Evolutionary conservation across 495 filamentous ascomycete genomes (phyloP).

Genomic region (Hyaloscypha bicolor): DNA sequence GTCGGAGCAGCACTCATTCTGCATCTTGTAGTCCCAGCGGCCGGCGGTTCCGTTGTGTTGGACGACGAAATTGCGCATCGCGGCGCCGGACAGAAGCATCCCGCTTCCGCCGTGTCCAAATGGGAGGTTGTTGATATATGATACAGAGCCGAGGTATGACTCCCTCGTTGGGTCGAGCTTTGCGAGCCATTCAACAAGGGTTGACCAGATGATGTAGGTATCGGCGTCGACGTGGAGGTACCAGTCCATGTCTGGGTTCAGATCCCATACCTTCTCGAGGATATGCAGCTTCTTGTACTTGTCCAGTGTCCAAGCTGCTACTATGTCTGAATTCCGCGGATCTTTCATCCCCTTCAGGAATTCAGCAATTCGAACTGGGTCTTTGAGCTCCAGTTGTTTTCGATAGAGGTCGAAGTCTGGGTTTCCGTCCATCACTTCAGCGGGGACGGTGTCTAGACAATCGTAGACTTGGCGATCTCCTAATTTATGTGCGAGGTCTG

Average conservation of each 20-base stretch:
- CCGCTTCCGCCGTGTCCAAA: constrained; percentile 73
- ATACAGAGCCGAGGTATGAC: constrained; percentile 61
- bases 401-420: constrained; percentile 58
- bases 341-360: constrained; percentile 7
- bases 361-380: background rate
- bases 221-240: constrained; percentile 70
- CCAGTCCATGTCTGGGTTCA: constrained; percentile 56
- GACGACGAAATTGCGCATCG: constrained; percentile 48
- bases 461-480: constrained; percentile 52
- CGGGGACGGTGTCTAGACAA: constrained; percentile 49
- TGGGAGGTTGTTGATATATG: constrained; percentile 52
- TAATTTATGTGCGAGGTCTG: constrained; percentile 56
- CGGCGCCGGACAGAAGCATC: constrained; percentile 61
- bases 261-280: constrained; percentile 56
- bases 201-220: constrained; percentile 67
- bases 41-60: constrained; percentile 32
- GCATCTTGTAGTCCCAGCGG: constrained; percentile 54
- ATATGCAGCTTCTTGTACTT: constrained; percentile 74
- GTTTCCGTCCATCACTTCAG: constrained; percentile 38
- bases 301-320: constrained; percentile 62
- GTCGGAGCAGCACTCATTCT: constrained; percentile 68
- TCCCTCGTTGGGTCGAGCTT: constrained; percentile 49
- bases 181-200: constrained; percentile 56
- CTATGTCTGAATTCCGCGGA: background rate
- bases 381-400: constrained; percentile 11